These are phyloP conservation scores for Didymella pinodella DNA, from an alignment of 2,329 filamentous ascomycete genomes.

Conservation along the genomic window DNA sequence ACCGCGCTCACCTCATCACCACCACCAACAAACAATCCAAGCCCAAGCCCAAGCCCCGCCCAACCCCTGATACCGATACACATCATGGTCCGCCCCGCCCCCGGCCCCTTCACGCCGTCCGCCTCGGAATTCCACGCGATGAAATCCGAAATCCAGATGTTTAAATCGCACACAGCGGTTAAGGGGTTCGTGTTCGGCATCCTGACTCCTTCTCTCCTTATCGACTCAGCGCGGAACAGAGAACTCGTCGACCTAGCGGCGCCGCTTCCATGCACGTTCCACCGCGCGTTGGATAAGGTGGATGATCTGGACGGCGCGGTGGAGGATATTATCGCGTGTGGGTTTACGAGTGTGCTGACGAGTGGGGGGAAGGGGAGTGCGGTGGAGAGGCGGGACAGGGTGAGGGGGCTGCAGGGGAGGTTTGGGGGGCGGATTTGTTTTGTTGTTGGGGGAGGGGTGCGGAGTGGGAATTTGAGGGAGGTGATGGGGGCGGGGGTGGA, in stretches of 20 bases:
- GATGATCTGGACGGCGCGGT: constrained; percentile 41
- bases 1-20: too few species aligned
- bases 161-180: constrained; percentile 44
- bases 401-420: constrained; percentile 43
- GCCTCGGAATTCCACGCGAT: constrained; percentile 55
- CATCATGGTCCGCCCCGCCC: constrained; percentile 63
- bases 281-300: constrained; percentile 61
- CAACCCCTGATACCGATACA: background rate
- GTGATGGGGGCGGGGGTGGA: constrained; percentile 43
- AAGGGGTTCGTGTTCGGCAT: constrained; percentile 64
- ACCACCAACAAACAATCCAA: too few species aligned
- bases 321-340: constrained; percentile 52
- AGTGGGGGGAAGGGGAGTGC: constrained; percentile 54
- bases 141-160: constrained; percentile 50
- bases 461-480: constrained; percentile 53
- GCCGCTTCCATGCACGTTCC: constrained; percentile 61
- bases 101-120: constrained; percentile 57
- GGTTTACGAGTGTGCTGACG: constrained; percentile 59
- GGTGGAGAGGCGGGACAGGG: constrained; percentile 43
- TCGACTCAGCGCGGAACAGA: constrained; percentile 55
- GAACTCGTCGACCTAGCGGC: constrained; percentile 54
- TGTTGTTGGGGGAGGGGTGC: constrained; percentile 62
- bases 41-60: too few species aligned
- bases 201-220: constrained; percentile 38
- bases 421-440: constrained; percentile 51